phyloP scores from a whole-genome alignment of 1,284 basidiomycete species.

The Cryptococcus neoformans region DNA sequence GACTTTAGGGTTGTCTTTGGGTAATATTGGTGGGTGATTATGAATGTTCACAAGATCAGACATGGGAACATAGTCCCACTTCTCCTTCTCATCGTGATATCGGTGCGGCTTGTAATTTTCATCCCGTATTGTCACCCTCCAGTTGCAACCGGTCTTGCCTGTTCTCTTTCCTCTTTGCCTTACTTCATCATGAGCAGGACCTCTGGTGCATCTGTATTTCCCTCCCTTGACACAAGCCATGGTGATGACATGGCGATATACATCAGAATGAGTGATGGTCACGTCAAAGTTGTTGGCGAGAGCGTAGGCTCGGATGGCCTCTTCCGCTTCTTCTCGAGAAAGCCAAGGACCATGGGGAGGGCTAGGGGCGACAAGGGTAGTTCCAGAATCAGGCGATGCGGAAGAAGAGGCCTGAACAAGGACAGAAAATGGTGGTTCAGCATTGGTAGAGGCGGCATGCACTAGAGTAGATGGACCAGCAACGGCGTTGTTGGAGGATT shows the following conservation, averaged over 20 bases:
- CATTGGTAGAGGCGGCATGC: neutral
- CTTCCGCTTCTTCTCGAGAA: neutral
- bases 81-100: neutral
- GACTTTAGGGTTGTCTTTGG: neutral
- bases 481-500: neutral
- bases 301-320: neutral
- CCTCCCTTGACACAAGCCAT: neutral
- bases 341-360: neutral
- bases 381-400: too few relatives aligned
- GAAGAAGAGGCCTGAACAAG: too few relatives aligned
- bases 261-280: neutral
- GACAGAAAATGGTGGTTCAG: neutral
- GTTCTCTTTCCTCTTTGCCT: neutral
- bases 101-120: neutral
- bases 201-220: neutral
- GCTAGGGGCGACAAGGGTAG: neutral
- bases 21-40: neutral
- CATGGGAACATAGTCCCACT: neutral
- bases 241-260: neutral
- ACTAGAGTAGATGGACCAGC: neutral
- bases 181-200: neutral
- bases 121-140: constrained; percentile 1
- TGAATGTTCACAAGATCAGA: neutral
- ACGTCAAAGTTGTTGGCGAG: neutral
- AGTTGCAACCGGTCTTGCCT: neutral